Evolutionary conservation across 306 rosid genomes (phyloP).

Genomic region (Trichosanthes cucumerina): DNA sequence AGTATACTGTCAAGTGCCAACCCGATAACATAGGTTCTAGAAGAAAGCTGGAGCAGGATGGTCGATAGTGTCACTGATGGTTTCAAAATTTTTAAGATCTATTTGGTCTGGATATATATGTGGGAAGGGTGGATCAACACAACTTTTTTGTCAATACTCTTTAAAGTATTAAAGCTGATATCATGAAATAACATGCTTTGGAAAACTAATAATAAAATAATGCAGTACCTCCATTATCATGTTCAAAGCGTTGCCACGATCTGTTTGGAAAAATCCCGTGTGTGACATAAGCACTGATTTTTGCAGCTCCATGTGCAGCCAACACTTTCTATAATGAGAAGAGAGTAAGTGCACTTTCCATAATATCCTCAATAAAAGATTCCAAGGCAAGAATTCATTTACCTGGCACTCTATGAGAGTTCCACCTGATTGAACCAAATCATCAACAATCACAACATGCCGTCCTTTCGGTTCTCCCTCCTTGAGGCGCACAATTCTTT

Average conservation of each 20-base stretch:
- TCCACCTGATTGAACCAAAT: conserved; percentile 97
- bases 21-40: background rate
- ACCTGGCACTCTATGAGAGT: conserved; percentile 97
- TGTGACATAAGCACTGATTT: conserved; percentile 93
- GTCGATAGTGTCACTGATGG: background rate
- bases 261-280: conserved; percentile 93
- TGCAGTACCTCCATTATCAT: conserved; percentile 61
- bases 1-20: background rate
- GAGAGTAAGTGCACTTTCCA: background rate
- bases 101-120: background rate
- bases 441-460: conserved; percentile 93
- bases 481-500: conserved; percentile 78
- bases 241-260: conserved; percentile 82
- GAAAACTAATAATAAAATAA: conserved; percentile 2
- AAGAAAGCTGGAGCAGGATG: background rate
- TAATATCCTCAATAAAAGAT: background rate
- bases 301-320: conserved; percentile 81
- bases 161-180: background rate
- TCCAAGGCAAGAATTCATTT: conserved; percentile 10
- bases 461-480: conserved; percentile 87
- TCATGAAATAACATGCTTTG: background rate
- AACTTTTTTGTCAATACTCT: background rate
- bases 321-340: conserved; percentile 60
- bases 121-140: background rate
- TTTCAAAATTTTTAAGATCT: background rate